Percentiles rank a stretch among this genome's conserved stretches.
phyloP scores from a whole-genome alignment of 495 filamentous ascomycete species.

The Haplographium delicatum region DNA sequence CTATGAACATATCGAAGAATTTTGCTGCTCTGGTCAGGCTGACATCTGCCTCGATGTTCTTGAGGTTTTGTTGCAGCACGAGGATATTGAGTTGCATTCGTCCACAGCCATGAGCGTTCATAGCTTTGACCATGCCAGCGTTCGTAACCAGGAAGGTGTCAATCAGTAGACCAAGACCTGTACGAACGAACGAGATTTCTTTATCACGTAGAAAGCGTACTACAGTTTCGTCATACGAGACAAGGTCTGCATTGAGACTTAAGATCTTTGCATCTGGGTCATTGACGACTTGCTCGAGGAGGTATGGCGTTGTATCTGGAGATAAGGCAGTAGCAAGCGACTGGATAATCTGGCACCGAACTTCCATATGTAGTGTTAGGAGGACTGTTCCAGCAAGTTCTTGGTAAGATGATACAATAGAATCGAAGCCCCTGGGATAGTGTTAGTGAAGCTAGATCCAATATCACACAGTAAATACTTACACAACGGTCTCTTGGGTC shows the following conservation, averaged over 20 bases:
- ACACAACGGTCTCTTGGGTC: slow-evolving; percentile 75
- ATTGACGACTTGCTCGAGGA: slow-evolving; percentile 66
- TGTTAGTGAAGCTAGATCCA: slow-evolving; percentile 21
- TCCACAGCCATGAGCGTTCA: slow-evolving; percentile 71
- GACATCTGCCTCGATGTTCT: slow-evolving; percentile 76
- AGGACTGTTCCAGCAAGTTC: slow-evolving; percentile 71
- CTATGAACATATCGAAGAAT: slow-evolving; percentile 76
- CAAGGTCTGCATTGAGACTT: slow-evolving; percentile 70
- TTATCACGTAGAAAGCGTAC: slow-evolving; percentile 60
- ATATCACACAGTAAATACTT: slow-evolving; percentile 28
- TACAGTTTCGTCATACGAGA: slow-evolving; percentile 77
- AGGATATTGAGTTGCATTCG: slow-evolving; percentile 87
- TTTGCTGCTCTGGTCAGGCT: slow-evolving; percentile 63
- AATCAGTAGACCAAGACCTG: slow-evolving; percentile 65
- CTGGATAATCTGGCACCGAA: slow-evolving; percentile 76
- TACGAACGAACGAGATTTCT: slow-evolving; percentile 65
- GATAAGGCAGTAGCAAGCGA: slow-evolving; percentile 50
- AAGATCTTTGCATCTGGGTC: slow-evolving; percentile 77
- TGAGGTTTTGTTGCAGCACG: slow-evolving; percentile 91
- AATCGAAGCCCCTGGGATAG: slow-evolving; percentile 68
- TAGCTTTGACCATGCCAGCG: slow-evolving; percentile 54
- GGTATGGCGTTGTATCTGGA: slow-evolving; percentile 60
- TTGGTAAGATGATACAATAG: slow-evolving; percentile 72
- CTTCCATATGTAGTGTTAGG: slow-evolving; percentile 79
- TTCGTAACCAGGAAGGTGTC: slow-evolving; percentile 65